Evolutionary conservation across 1,284 basidiomycete species (phyloP), one percentile per base, ranked within the genome.

Genomic region (Retiboletus flavoniger): DNA sequence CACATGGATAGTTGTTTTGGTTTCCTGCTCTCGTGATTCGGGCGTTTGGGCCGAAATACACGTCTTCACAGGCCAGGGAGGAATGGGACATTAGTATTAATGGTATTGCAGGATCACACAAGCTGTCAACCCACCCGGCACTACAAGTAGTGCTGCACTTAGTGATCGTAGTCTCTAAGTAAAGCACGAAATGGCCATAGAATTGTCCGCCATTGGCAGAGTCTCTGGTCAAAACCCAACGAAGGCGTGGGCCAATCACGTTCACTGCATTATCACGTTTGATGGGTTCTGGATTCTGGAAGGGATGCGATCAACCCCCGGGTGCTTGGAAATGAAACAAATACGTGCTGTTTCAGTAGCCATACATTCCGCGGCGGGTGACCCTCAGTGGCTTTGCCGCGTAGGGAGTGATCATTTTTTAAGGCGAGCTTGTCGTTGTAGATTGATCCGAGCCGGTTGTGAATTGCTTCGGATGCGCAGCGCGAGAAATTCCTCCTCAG

Each of bases 181-280:
- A 11, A 41, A 29, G 51, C 32, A 35, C 24, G 29, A 28, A 32
- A 39, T 51, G 28, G 21, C 14, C 38, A 41, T 24, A 28, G 38
- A 55, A 24, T 7, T 31, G 11, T 13, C n/a, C 39, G 31, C 16
- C 11, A 14, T 11, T 16, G 16, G 52, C n/a, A 16, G 36, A 19
- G 28, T 17, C 13, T 34, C 35, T n/a, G 42, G 21, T 4, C 19
- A 17, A 24, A 47, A 26, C 5, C 8, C 48, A 7, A 28, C n/a
- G 9, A 26, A 16, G 47, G 10, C 4, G 19, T 14, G 28, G 13
- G 11, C 57, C 52, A 58, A 58, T 58, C 34, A n/a, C 4, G 16
- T 41, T n/a, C 17, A 16, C 6, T 1, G 31, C 5, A 58, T 56
- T 60, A 50, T 36, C 5, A 7, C 10, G 7, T 21, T 32, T 35